Evolutionary conservation across 805 yeast species (phyloP).

Genomic region (Ogataea sp.): DNA sequence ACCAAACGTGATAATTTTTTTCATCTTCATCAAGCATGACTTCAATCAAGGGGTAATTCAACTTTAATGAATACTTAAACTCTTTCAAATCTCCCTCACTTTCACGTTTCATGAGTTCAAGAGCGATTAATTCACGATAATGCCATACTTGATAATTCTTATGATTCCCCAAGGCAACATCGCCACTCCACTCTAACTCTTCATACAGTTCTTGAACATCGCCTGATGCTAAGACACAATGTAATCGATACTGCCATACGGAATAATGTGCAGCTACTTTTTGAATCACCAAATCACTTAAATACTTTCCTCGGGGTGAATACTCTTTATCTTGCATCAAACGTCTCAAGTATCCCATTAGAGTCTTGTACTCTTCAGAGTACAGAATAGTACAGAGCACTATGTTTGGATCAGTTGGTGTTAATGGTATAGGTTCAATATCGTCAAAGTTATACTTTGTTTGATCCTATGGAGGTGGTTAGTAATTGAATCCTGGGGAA

Average conservation of each 20-base stretch:
- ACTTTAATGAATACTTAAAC: too few species aligned
- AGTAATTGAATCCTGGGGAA: neutral
- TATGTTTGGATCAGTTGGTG: too few species aligned
- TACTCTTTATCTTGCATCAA: conserved; percentile 52
- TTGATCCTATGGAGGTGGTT: neutral
- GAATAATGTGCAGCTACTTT: conserved; percentile 87
- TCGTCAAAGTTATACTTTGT: neutral
- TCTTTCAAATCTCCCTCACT: too few species aligned
- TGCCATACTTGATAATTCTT: conserved; percentile 98
- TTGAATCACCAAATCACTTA: conserved; percentile 57
- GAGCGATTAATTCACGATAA: conserved; percentile 65
- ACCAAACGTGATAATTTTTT: conserved; percentile 96
- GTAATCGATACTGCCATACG: conserved; percentile 68
- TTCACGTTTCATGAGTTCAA: conserved; percentile 13
- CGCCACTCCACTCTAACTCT: conserved; percentile 78
- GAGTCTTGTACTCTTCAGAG: conserved; percentile 56
- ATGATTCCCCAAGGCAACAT: conserved; percentile 63
- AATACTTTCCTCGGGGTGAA: conserved; percentile 60
- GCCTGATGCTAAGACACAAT: conserved; percentile 36
- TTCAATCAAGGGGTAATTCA: conserved; percentile 55
- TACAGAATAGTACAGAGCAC: conserved; percentile 58
- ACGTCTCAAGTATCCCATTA: conserved; percentile 55
- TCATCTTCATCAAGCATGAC: conserved; percentile 69
- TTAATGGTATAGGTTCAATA: conserved; percentile 1
- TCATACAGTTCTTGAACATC: too few species aligned